phyloP scores from a whole-genome alignment of 108 stramenopile species.

The Hondaea fermentalgiana region DNA sequence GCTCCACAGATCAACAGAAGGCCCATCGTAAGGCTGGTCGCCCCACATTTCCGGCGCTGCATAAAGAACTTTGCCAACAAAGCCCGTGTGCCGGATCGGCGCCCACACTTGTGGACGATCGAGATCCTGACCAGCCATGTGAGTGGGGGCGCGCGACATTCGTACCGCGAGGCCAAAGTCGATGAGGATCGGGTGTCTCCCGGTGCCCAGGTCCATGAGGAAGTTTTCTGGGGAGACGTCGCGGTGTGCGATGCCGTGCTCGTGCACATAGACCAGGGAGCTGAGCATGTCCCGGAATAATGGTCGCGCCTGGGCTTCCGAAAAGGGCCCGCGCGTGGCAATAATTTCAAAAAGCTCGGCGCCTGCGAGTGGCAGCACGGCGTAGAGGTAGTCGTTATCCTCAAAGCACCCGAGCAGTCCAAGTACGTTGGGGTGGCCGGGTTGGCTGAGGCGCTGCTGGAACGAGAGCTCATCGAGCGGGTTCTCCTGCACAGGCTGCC shows the following conservation, averaged over 20 bases:
- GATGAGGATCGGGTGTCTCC: not conserved
- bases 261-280: not conserved
- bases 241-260: not conserved
- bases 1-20: not conserved
- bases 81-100: constrained; percentile 9
- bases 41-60: constrained; percentile 13
- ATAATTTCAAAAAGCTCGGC: not conserved
- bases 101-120: not conserved
- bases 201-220: not conserved
- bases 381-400: not conserved
- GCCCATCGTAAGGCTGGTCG: not conserved
- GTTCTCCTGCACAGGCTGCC: not conserved
- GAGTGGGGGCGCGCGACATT: not conserved
- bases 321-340: not conserved
- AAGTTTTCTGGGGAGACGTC: constrained; percentile 9
- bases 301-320: not conserved
- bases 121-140: not conserved
- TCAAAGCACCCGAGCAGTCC: not conserved
- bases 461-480: constrained; percentile 4
- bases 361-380: not conserved
- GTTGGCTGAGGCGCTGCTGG: not conserved
- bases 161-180: not conserved
- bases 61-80: not conserved
- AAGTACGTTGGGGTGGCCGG: not conserved
- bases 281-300: not conserved